Percentiles rank a stretch among this genome's conserved stretches.
These are phyloP conservation scores for Phoma sp. DNA, from an alignment of 2,329 filamentous ascomycete species.

Conservation along the genomic window DNA sequence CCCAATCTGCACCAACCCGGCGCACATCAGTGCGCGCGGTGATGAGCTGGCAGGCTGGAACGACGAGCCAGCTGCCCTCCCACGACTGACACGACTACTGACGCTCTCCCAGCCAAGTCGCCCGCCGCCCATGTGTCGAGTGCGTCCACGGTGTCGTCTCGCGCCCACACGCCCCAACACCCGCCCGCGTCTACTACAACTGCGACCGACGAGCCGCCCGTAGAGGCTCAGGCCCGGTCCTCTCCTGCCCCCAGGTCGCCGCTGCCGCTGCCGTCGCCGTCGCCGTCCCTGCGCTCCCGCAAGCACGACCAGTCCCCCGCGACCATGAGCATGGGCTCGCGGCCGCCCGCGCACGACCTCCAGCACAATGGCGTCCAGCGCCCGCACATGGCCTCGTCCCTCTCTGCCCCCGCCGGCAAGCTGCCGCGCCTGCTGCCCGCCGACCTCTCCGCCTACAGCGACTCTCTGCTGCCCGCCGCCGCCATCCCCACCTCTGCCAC, in stretches of 20 bases:
- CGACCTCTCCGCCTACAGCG: conserved; percentile 72
- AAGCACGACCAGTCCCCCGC: conserved; percentile 5
- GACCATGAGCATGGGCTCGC: conserved; percentile 6
- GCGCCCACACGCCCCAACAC: conserved; percentile 58
- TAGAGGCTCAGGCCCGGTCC: conserved; percentile 60
- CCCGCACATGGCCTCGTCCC: conserved; percentile 49
- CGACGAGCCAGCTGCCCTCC: conserved; percentile 9
- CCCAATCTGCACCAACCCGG: conserved; percentile 34
- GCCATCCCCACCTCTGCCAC: conserved; percentile 68
- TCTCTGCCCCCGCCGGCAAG: conserved; percentile 55
- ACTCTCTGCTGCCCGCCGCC: conserved; percentile 64
- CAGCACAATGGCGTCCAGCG: conserved; percentile 35
- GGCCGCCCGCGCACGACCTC: conserved; percentile 14
- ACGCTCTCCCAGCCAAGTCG: conserved; percentile 56
- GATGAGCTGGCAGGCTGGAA: conserved; percentile 48
- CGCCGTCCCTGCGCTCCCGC: conserved; percentile 7
- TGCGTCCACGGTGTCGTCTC: conserved; percentile 46
- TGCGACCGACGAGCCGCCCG: conserved; percentile 57
- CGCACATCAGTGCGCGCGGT: conserved; percentile 46
- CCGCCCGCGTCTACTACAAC: conserved; percentile 58
- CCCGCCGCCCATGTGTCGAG: conserved; percentile 57
- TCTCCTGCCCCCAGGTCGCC: conserved; percentile 62
- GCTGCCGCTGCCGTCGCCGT: background rate
- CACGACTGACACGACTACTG: conserved; percentile 34
- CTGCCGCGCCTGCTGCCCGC: conserved; percentile 66